Evolutionary conservation across 495 filamentous ascomycete species (phyloP).

Genomic region (Penicillium riverlandense): DNA sequence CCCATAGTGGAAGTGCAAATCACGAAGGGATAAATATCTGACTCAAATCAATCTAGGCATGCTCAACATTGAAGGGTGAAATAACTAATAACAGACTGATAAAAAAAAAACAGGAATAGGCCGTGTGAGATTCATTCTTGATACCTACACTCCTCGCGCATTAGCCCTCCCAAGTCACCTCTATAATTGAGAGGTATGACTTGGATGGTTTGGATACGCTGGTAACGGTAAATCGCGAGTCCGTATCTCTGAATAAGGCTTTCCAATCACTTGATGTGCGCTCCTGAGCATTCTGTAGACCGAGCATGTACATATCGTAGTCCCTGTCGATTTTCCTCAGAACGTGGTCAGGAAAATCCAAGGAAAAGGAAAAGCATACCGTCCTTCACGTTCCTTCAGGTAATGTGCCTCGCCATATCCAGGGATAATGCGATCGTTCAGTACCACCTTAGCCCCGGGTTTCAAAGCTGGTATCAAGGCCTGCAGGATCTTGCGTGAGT

Average conservation of each 20-base stretch:
- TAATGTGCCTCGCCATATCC: conserved; percentile 9
- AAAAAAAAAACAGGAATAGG: neutral
- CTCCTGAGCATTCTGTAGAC: conserved; percentile 26
- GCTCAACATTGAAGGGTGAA: neutral
- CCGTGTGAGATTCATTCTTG: neutral
- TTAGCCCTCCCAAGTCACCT: conserved; percentile 9
- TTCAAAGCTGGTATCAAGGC: conserved; percentile 50
- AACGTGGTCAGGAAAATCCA: neutral
- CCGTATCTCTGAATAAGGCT: conserved; percentile 19
- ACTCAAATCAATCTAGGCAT: neutral
- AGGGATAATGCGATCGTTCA: conserved; percentile 38
- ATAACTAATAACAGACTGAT: neutral
- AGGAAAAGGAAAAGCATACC: conserved; percentile 2
- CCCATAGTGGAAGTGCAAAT: neutral
- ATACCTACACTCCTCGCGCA: too few species aligned
- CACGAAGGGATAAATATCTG: neutral
- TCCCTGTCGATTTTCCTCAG: conserved; percentile 11
- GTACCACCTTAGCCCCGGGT: conserved; percentile 38
- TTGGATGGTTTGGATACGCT: conserved; percentile 6
- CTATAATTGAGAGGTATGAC: conserved; percentile 14
- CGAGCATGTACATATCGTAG: conserved; percentile 29
- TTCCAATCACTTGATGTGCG: conserved; percentile 22
- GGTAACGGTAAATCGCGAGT: conserved; percentile 16
- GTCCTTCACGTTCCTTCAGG: conserved; percentile 9
- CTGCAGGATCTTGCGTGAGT: conserved; percentile 45